Conservation (phyloP, 805 yeast species). For the Pichia nakasei region DNA sequence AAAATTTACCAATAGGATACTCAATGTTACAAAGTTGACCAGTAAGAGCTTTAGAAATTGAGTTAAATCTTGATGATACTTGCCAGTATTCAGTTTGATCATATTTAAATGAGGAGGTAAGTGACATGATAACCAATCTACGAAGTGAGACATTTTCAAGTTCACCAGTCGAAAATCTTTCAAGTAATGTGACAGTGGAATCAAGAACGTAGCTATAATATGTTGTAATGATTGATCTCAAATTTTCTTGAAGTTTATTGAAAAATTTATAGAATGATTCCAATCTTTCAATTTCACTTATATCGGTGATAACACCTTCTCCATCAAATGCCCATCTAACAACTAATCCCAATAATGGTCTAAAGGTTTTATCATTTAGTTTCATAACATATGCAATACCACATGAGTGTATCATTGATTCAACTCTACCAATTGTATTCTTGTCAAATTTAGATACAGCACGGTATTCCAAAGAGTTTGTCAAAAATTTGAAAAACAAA, state of each 20-base stretch:
- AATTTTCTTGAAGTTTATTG: conserved; percentile 71
- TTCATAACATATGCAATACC: conserved; percentile 77
- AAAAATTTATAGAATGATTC: conserved; percentile 78
- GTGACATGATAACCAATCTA: conserved; percentile 63
- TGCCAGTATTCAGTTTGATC: conserved; percentile 97
- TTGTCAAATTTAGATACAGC: conserved; percentile 48
- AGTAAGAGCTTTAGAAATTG: conserved; percentile 53
- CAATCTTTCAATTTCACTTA: conserved; percentile 48
- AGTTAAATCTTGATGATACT: conserved; percentile 73
- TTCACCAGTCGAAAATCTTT: conserved; percentile 36
- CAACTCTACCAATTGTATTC: conserved; percentile 74
- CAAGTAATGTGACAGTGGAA: conserved; percentile 49
- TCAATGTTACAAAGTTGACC: conserved; percentile 63
- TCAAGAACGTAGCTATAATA: conserved; percentile 84
- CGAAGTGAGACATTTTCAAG: conserved; percentile 46
- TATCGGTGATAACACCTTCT: conserved; percentile 45
- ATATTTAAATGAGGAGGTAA: conserved; percentile 73
- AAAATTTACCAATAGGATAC: conserved; percentile 64
- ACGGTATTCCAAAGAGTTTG: conserved; percentile 66
- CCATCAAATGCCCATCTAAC: conserved; percentile 91
- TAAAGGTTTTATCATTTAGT: conserved; percentile 85
- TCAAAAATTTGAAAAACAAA: conserved; percentile 56
- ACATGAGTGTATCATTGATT: conserved; percentile 62
- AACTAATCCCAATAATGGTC: conserved; percentile 81
- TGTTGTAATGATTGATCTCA: conserved; percentile 80